Evolutionary conservation across 2,329 filamentous ascomycete species (phyloP).

Genomic region (Neospermospora avenae): DNA sequence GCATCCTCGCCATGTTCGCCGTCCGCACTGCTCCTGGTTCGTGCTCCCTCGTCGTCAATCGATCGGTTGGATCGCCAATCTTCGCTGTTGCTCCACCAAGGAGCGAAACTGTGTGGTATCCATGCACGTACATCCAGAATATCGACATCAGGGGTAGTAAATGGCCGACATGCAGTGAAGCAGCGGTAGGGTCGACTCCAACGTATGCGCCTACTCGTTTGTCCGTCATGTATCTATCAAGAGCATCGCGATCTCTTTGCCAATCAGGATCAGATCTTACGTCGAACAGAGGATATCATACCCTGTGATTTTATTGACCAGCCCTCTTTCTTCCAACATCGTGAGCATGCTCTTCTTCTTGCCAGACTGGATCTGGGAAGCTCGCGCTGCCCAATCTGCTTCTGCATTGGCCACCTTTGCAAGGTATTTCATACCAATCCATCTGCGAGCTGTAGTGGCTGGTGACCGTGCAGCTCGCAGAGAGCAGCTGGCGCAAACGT

Average conservation of each 20-base stretch:
- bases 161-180: conserved; percentile 77
- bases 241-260: conserved; percentile 41
- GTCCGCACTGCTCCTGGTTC: conserved; percentile 50
- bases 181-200: conserved; percentile 77
- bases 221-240: conserved; percentile 61
- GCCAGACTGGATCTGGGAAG: conserved; percentile 48
- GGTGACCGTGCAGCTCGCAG: conserved; percentile 24
- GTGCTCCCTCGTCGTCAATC: conserved; percentile 58
- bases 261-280: not conserved
- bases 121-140: conserved; percentile 80
- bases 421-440: conserved; percentile 37
- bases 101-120: conserved; percentile 64
- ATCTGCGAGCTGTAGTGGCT: conserved; percentile 23
- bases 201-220: conserved; percentile 73
- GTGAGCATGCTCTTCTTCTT: conserved; percentile 55
- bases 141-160: conserved; percentile 78
- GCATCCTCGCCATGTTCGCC: conserved; percentile 65
- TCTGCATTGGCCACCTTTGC: conserved; percentile 33
- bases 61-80: conserved; percentile 74
- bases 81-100: conserved; percentile 73
- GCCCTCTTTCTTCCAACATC: conserved; percentile 67
- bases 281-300: conserved; percentile 39
- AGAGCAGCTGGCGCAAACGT: conserved; percentile 33
- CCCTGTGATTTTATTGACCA: conserved; percentile 73
- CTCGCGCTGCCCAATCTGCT: conserved; percentile 46